Conservation (phyloP, 2,329 filamentous ascomycete genomes). For the Sporothrix globosa region DNA sequence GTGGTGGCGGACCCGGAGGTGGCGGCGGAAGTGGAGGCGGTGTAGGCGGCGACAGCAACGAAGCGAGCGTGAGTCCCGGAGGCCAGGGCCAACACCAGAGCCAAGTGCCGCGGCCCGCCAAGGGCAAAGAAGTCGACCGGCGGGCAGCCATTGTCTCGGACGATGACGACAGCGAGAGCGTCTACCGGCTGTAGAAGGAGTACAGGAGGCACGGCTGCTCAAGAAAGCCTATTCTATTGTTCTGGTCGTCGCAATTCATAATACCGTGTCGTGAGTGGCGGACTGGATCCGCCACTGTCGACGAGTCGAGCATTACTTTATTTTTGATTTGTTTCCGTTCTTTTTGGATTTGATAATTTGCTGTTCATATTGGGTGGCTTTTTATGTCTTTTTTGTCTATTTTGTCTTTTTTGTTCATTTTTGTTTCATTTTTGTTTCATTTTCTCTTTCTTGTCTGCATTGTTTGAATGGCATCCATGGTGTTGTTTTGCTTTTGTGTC, state of each 20-base stretch:
- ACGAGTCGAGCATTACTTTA: too few species aligned
- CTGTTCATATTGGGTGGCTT: neutral
- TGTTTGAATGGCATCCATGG: conserved; percentile 1
- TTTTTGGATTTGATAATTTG: neutral
- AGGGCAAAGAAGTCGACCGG: conserved; percentile 53
- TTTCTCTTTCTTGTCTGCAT: conserved; percentile 4
- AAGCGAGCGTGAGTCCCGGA: conserved; percentile 33
- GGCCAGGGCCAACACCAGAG: conserved; percentile 33
- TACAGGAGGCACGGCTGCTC: neutral
- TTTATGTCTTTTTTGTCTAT: neutral
- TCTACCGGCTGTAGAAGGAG: neutral
- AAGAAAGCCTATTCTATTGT: too few species aligned
- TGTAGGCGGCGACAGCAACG: conserved; percentile 3
- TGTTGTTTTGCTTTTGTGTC: neutral
- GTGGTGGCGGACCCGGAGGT: neutral
- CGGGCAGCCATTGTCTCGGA: conserved; percentile 37
- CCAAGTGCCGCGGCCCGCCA: conserved; percentile 38
- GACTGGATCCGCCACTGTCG: conserved; percentile 11
- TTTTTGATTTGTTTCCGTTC: neutral
- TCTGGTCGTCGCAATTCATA: too few species aligned
- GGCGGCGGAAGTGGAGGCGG: too few species aligned
- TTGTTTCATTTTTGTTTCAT: neutral
- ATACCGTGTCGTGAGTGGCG: neutral
- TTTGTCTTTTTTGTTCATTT: conserved; percentile 3
- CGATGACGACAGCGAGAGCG: conserved; percentile 39